phyloP scores from a whole-genome alignment of 169 alveolate genomes.

The Plasmodium reichenowi region DNA sequence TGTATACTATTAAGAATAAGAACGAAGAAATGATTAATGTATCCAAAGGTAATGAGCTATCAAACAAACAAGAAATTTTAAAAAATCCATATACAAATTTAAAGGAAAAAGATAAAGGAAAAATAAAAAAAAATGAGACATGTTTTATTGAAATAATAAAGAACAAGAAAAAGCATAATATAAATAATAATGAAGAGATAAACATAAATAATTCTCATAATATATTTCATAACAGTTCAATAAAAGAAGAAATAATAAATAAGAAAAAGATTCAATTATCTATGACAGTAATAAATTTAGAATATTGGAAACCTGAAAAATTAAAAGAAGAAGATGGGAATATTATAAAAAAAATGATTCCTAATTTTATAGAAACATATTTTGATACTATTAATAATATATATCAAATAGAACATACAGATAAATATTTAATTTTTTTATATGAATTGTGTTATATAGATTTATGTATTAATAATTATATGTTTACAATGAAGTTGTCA shows the following conservation, averaged over 20 bases:
- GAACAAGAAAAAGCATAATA: not conserved
- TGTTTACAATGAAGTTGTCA: conserved; percentile 27
- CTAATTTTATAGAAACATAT: conserved; percentile 18
- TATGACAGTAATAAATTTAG: conserved; percentile 41
- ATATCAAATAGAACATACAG: conserved; percentile 39
- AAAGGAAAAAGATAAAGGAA: too few relatives aligned
- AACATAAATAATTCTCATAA: too few relatives aligned
- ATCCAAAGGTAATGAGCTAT: too few relatives aligned
- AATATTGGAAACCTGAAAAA: conserved; percentile 59
- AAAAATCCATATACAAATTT: too few relatives aligned
- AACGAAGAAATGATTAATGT: not conserved
- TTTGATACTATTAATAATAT: conserved; percentile 41
- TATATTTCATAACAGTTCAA: not conserved
- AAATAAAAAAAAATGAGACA: too few relatives aligned
- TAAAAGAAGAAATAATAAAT: conserved; percentile 2
- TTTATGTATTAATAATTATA: conserved; percentile 19
- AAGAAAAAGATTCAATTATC: conserved; percentile 22
- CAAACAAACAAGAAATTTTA: too few relatives aligned
- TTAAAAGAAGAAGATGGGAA: conserved; percentile 56
- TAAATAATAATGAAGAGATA: not conserved
- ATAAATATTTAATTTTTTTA: conserved; percentile 50
- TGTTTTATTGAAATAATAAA: not conserved
- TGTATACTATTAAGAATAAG: not conserved
- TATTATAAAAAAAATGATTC: conserved; percentile 22
- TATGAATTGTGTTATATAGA: conserved; percentile 49